phyloP scores from a whole-genome alignment of 192 early-diverging fungal genomes.

The Ambispora gerdemannii region DNA sequence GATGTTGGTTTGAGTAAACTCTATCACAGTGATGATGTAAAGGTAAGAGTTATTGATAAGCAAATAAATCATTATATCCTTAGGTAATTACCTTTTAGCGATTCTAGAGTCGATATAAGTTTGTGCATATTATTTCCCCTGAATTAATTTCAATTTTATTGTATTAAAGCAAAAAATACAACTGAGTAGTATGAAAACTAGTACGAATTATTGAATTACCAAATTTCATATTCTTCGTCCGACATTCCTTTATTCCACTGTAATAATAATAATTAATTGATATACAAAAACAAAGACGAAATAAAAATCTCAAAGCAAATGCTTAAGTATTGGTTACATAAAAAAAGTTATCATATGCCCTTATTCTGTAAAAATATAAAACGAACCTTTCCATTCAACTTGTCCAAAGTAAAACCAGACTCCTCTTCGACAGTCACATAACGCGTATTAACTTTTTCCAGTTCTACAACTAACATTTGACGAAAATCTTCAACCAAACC shows the following conservation, averaged over 20 bases:
- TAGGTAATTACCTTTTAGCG: neutral
- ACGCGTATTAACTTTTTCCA: conserved; percentile 51
- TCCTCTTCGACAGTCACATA: conserved; percentile 43
- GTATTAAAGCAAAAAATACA: neutral
- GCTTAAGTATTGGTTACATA: neutral
- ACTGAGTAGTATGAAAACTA: neutral
- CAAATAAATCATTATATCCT: conserved; percentile 6
- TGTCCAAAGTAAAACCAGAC: conserved; percentile 35
- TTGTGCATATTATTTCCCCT: conserved; percentile 5
- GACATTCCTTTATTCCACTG: conserved; percentile 34
- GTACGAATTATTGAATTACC: neutral
- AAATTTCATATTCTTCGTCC: conserved; percentile 16
- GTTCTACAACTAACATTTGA: conserved; percentile 41
- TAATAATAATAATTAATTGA: conserved; percentile 27
- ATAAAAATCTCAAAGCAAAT: neutral
- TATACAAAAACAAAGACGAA: neutral
- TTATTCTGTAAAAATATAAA: too few relatives aligned
- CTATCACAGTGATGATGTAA: conserved; percentile 40
- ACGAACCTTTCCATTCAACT: conserved; percentile 38
- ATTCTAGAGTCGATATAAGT: neutral
- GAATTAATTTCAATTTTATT: neutral
- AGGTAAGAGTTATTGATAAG: neutral
- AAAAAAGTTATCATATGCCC: neutral
- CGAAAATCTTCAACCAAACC: conserved; percentile 38
- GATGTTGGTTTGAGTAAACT: conserved; percentile 58